Percentiles rank a stretch among this genome's conserved stretches.
These are phyloP conservation scores for Paragyromitra xinjiangensis DNA, from an alignment of 495 filamentous ascomycete genomes.

Conservation along the genomic window DNA sequence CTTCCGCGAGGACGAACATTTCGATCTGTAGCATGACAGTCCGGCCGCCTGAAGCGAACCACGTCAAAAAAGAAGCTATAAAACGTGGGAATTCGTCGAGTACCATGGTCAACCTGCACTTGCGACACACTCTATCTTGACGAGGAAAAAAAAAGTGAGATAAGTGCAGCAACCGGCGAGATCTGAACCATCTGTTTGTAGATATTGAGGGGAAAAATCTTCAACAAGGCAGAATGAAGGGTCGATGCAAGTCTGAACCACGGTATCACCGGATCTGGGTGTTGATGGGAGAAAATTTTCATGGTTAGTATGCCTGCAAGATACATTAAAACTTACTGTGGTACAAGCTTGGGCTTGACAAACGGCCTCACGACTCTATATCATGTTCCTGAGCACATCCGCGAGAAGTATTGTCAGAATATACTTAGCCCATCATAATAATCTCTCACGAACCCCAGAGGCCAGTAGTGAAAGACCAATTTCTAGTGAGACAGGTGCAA, in stretches of 20 bases:
- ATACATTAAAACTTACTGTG: not conserved
- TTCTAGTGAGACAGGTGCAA: not conserved
- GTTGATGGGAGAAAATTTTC: slow-evolving; percentile 13
- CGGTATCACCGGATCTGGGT: slow-evolving; percentile 32
- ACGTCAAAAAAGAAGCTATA: slow-evolving; percentile 51
- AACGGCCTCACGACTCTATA: slow-evolving; percentile 24
- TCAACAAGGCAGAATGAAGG: slow-evolving; percentile 36
- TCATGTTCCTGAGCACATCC: not conserved
- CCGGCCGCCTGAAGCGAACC: slow-evolving; percentile 33
- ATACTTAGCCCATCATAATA: slow-evolving; percentile 15
- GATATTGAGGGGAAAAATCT: slow-evolving; percentile 28
- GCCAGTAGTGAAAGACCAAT: not conserved
- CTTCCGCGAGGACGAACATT: slow-evolving; percentile 41
- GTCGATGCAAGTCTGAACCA: slow-evolving; percentile 33
- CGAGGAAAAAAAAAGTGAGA: slow-evolving; percentile 31
- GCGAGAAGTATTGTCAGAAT: not conserved
- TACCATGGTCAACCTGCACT: slow-evolving; percentile 32
- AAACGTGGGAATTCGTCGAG: slow-evolving; percentile 39
- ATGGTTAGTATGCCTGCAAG: not conserved
- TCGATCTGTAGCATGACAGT: slow-evolving; percentile 46
- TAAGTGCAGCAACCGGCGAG: slow-evolving; percentile 24
- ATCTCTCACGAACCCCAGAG: not conserved
- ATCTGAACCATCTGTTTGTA: slow-evolving; percentile 44
- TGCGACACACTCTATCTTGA: slow-evolving; percentile 35
- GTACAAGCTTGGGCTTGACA: not conserved